Evolutionary conservation across 106 monocot species (phyloP), one percentile per base, ranked within the genome.

Genomic region (Ottelia alismoides): DNA sequence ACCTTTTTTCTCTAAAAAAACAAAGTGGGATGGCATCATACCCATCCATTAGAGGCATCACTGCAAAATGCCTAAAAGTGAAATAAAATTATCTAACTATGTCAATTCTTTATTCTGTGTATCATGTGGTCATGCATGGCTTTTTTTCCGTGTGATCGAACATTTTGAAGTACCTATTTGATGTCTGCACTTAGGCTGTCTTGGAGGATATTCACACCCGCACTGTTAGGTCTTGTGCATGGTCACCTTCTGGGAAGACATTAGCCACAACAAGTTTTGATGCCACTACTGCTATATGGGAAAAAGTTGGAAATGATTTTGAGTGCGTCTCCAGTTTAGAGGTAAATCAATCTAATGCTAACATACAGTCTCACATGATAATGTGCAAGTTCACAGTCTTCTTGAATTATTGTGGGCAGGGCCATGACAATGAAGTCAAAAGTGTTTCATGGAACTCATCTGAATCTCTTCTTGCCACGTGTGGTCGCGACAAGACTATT

Each of bases 341-440:
- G 85, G 98, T 96, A 73, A 23, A n/a, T n/a, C n/a, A n/a, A n/a
- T n/a, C n/a, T n/a, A n/a, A n/a, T n/a, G n/a, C n/a, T n/a, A n/a
- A n/a, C n/a, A n/a, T n/a, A n/a, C n/a, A n/a, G n/a, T n/a, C n/a
- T n/a, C n/a, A n/a, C n/a, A n/a, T n/a, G n/a, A n/a, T n/a, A n/a
- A n/a, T n/a, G n/a, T n/a, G n/a, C n/a, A n/a, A n/a, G n/a, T n/a
- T n/a, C n/a, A n/a, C n/a, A n/a, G n/a, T n/a, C n/a, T n/a, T n/a
- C n/a, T n/a, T n/a, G n/a, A n/a, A n/a, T n/a, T n/a, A n/a, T n/a
- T 43, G 16, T 7, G 40, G 16, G 29, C 29, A 98, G 98, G 98
- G 98, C 29, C 98, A 98, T 69, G 98, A 98, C 66, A 90, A 98
- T 65, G 98, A 98, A 74, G 90, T 98, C 11, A 98, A 98, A 77